A percentile compares a stretch with the other conserved stretches of the same genome.
Conservation (phyloP, 805 yeast genomes). For the Candida silvatica region DNA sequence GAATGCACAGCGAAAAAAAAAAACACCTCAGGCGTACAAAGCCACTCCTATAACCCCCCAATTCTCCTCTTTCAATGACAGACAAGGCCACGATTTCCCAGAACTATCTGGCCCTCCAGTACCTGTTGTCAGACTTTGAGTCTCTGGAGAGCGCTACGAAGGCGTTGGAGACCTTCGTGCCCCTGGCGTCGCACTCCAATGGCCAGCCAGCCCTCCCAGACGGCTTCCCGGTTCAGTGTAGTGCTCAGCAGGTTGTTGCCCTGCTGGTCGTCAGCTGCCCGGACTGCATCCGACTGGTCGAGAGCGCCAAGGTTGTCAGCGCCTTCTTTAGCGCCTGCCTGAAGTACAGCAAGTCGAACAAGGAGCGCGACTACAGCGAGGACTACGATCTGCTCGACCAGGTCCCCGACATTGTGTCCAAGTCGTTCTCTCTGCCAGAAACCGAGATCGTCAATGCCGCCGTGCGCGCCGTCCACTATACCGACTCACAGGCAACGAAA, state of each 20-base stretch:
- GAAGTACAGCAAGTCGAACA: neutral
- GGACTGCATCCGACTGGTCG: neutral
- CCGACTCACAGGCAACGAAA: neutral
- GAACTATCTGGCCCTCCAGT: neutral
- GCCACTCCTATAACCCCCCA: no score
- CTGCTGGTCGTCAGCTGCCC: neutral
- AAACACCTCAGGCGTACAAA: no score
- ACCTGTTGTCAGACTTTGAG: neutral
- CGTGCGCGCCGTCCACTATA: neutral
- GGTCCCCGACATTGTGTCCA: neutral
- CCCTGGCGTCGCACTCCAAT: neutral
- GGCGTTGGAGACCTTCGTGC: neutral
- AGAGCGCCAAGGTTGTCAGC: neutral
- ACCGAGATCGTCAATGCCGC: neutral
- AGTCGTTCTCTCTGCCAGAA: neutral
- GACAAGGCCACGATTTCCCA: no score
- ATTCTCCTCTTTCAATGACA: no score
- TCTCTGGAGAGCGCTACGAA: neutral
- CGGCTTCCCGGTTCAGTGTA: neutral
- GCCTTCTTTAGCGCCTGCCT: neutral
- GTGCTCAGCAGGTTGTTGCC: neutral
- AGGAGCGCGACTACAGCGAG: no score
- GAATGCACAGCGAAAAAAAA: no score
- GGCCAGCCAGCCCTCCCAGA: neutral
- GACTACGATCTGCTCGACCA: neutral